These are phyloP conservation scores for Phytopythium kandeliae DNA, from an alignment of 352 stramenopile species.

Conservation along the genomic window DNA sequence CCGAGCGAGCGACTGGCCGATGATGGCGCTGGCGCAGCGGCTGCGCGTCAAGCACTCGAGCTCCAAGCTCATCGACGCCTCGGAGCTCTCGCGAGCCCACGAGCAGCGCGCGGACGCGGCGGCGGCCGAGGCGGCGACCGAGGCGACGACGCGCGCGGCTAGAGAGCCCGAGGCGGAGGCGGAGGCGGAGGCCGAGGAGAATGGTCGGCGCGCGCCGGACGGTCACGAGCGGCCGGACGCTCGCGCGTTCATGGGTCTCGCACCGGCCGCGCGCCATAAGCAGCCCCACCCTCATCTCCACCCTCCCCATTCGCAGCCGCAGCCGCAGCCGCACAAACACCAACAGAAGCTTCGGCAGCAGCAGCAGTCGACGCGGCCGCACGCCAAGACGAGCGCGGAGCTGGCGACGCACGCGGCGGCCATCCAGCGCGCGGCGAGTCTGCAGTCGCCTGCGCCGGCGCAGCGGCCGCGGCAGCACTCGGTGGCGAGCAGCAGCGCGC, in stretches of 20 bases:
- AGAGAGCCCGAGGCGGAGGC: too few species aligned
- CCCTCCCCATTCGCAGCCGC: too few species aligned
- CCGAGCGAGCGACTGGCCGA: constrained; percentile 3
- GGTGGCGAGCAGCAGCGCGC: constrained; percentile 3
- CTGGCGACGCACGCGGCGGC: not conserved
- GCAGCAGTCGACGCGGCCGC: not conserved
- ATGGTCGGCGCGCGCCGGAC: too few species aligned
- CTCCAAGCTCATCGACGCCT: constrained; percentile 6
- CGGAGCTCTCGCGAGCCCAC: constrained; percentile 1
- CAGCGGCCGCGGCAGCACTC: constrained; percentile 6
- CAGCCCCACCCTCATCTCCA: too few species aligned
- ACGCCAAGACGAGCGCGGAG: constrained; percentile 6
- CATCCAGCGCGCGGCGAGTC: not conserved
- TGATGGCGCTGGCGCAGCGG: constrained; percentile 33
- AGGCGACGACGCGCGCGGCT: too few species aligned
- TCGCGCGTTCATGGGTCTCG: too few species aligned
- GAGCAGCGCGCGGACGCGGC: not conserved
- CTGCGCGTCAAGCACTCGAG: constrained; percentile 13
- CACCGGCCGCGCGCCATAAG: not conserved
- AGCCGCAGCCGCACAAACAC: not conserved
- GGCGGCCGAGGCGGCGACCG: not conserved
- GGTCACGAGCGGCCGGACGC: not conserved
- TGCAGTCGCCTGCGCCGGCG: not conserved
- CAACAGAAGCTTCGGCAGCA: not conserved
- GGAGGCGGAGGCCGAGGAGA: not conserved